phyloP scores from a whole-genome alignment of 2,329 filamentous ascomycete species.

The Bipolaris cookei region DNA sequence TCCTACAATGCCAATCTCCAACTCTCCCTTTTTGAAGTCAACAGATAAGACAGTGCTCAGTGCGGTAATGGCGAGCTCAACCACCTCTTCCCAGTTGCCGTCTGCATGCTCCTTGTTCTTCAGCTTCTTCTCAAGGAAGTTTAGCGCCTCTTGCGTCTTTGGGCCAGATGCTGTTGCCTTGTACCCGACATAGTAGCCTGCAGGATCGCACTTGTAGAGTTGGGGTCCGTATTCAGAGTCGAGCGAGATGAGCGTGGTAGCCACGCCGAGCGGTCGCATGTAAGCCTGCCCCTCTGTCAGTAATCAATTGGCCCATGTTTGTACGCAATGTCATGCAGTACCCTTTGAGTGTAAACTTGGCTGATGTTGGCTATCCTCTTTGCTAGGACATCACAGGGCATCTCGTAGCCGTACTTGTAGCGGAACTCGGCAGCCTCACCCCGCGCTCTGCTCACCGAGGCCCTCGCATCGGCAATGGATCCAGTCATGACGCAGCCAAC shows the following conservation, averaged over 20 bases:
- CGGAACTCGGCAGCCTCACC: constrained; percentile 96
- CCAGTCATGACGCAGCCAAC: constrained; percentile 99
- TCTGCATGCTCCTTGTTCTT: constrained; percentile 97
- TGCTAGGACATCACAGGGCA: constrained; percentile 95
- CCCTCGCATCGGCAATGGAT: constrained; percentile 95
- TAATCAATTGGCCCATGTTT: constrained; percentile 6
- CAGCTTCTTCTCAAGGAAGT: constrained; percentile 99
- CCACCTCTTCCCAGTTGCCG: constrained; percentile 94
- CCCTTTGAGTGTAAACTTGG: constrained; percentile 97
- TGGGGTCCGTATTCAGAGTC: constrained; percentile 92
- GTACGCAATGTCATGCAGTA: constrained; percentile 54
- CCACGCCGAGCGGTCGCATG: constrained; percentile 96
- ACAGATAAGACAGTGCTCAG: constrained; percentile 96
- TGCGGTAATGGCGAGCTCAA: constrained; percentile 94
- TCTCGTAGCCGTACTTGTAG: constrained; percentile 99
- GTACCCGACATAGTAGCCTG: constrained; percentile 97
- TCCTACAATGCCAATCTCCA: constrained; percentile 97
- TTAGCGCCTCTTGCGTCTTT: constrained; percentile 98
- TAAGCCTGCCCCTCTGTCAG: constrained; percentile 70
- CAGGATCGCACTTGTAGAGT: constrained; percentile 97
- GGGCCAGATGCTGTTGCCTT: constrained; percentile 96
- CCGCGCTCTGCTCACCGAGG: constrained; percentile 89
- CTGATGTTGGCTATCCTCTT: constrained; percentile 99
- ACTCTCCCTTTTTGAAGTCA: constrained; percentile 99
- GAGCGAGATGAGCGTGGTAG: constrained; percentile 91